phyloP scores from a whole-genome alignment of 345 rosid genomes.

The Eucalyptus victrix region DNA sequence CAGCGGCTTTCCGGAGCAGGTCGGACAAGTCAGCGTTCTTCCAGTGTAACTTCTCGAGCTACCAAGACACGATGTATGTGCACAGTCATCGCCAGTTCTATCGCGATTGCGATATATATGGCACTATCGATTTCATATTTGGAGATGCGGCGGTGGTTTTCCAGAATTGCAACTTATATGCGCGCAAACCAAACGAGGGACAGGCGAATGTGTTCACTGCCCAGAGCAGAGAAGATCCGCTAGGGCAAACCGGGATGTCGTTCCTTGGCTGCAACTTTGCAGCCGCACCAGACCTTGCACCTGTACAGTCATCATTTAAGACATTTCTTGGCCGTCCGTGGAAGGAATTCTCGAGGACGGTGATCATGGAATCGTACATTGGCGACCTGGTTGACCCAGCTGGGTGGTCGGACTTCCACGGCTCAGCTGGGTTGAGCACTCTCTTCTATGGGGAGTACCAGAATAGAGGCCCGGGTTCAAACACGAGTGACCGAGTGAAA shows the following conservation, averaged over 20 bases:
- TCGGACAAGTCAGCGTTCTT: slow-evolving; percentile 11
- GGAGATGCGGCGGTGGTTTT: slow-evolving; percentile 14
- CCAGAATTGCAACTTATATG: not conserved
- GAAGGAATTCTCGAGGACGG: not conserved
- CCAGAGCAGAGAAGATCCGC: slow-evolving; percentile 3
- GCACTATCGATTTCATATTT: slow-evolving; percentile 16
- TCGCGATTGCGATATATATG: slow-evolving; percentile 8
- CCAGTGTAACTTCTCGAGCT: slow-evolving; percentile 8
- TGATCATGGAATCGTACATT: not conserved
- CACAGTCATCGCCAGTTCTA: slow-evolving; percentile 14
- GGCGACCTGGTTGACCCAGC: not conserved
- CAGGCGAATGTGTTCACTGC: slow-evolving; percentile 4
- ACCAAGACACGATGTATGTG: not conserved
- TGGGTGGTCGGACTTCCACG: not conserved
- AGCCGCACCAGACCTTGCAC: not conserved
- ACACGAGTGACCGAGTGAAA: slow-evolving; percentile 8
- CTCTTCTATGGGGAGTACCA: slow-evolving; percentile 22
- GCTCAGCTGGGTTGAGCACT: not conserved
- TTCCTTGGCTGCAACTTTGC: slow-evolving; percentile 2
- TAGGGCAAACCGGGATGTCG: not conserved
- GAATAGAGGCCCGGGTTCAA: slow-evolving; percentile 18
- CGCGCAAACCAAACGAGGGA: not conserved
- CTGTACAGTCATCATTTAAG: not conserved
- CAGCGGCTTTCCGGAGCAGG: slow-evolving; percentile 3
- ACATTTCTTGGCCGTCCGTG: slow-evolving; percentile 17